Evolutionary conservation across 75 land plant species (phyloP).

Genomic region (Sequoia sempervirens): DNA sequence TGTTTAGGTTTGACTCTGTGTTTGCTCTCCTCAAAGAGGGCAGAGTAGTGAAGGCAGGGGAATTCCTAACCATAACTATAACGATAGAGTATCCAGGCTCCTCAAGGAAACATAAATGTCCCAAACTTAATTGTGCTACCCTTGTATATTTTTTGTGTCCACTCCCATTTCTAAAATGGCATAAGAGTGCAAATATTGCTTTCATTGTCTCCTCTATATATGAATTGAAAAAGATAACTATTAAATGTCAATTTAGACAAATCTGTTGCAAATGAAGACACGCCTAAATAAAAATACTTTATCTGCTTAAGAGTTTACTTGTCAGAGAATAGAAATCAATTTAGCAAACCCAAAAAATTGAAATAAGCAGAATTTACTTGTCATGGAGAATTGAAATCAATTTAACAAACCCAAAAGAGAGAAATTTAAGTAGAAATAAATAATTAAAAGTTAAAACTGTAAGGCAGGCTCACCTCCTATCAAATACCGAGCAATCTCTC

Average conservation of each 20-base stretch:
- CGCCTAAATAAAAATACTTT: background rate
- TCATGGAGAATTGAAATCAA: too few relatives aligned
- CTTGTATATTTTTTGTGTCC: background rate
- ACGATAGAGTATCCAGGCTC: background rate
- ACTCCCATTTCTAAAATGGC: background rate
- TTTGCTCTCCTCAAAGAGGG: background rate
- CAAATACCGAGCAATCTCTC: conserved; percentile 76
- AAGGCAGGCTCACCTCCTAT: conserved; percentile 48
- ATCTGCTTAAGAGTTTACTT: background rate
- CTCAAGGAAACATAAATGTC: background rate
- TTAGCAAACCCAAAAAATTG: too few relatives aligned
- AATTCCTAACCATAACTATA: background rate
- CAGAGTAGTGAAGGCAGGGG: background rate
- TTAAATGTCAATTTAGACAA: background rate
- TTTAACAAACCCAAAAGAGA: background rate
- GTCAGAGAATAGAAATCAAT: background rate
- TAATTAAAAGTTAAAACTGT: too few relatives aligned
- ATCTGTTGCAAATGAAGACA: background rate
- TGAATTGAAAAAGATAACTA: background rate
- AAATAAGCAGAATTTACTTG: background rate
- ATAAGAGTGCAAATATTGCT: background rate
- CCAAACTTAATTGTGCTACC: background rate
- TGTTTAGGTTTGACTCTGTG: background rate
- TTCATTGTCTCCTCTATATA: background rate
- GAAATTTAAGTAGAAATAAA: background rate